Evolutionary conservation across 257 asterid genomes (phyloP), one percentile per base, ranked within the genome.

Genomic region (Solanum habrochaites): DNA sequence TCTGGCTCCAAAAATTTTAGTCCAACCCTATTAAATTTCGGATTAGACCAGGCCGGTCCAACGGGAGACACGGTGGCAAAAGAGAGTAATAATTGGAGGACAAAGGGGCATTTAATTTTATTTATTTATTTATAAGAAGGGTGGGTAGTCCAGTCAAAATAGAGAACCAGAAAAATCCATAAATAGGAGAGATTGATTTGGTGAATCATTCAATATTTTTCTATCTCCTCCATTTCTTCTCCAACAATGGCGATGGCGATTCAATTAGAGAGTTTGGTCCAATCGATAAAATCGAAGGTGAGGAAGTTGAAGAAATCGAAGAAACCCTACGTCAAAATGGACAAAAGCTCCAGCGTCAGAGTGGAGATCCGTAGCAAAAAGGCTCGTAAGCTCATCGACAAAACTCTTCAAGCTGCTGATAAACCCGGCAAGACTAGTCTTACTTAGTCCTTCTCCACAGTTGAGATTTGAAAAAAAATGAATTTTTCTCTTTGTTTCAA

Each of bases 341-440:
- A 95, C 84, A 96, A 95, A 90, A 96, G 98, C 64, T 94, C 98
- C 29, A 95, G 98, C 8, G 96, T 96, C 12, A 92, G 86, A 83
- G 96, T 96, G 2, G 97, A 96, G 96, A 95, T 96, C 88, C 96
- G 98, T 29, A 95, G 99, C 92, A 92, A 93, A 40, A 93, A 95
- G 74, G 99, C 99, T 23, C 91, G 92, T 8, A 90, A 93, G 40
- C 89, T 96, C 91, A 96, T 96, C 89, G 96, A 94, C 74, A 95
- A 94, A 88, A 96, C 96, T 83, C 98, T 96, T 89, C 90, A 92
- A 86, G 91, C 91, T 74, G 99, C 99, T 73, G 99, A 95, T 91
- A 91, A 82, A 18, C 96, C 97, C 45, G 98, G 97, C 73, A 92
- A 94, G 90, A 86, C 78, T 7, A 87, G 86, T 21, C 31, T 89